Evolutionary conservation across 345 rosid genomes (phyloP), one percentile per base, ranked within the genome.

Genomic region (Eucalyptus marginata): DNA sequence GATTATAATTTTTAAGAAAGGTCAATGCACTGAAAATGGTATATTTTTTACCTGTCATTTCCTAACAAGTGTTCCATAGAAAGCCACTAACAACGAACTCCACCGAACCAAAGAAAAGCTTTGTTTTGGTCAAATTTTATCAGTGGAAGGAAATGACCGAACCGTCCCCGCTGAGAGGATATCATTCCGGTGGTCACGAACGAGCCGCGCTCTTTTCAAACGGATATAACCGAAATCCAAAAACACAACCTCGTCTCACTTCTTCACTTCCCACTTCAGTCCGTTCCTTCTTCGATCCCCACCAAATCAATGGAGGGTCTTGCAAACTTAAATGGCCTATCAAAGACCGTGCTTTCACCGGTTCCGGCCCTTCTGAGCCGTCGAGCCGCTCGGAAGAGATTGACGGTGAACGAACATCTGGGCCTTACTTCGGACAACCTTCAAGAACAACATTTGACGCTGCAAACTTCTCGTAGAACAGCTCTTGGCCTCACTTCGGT

Each of bases 401-500:
- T 79, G 29, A 18, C 87, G 46, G 50, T 89, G 51, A 89, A 87
- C 5, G 47, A 4, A 20, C n/a, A 13, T 20, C 87, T 11, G 87
- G 47, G 83, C 83, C 87, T 52, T 33, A 12, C 29, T 51, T 40
- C 29, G 7, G 62, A 52, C 66, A 49, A 86, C 62, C 47, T 86
- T 86, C 87, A 88, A 62, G 93, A 93, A 89, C 91, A 80, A 76
- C 89, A 86, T 25, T 92, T 76, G 83, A 3, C 91, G 86, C 66
- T 92, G 51, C 94, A 93, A 49, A 86, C 93, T 51, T 92, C 96
- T 81, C 95, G 97, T 91, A 93, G 98, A 86, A 90, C 92, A 51
- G 91, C 96, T 59, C n/a, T 97, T 83, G 90, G 95, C 90, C 49
- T 87, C 89, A 92, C 95, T 89, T 96, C 98, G 1, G 49, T 95